Evolutionary conservation across 306 rosid genomes (phyloP).

Genomic region (Begonia peltatifolia): DNA sequence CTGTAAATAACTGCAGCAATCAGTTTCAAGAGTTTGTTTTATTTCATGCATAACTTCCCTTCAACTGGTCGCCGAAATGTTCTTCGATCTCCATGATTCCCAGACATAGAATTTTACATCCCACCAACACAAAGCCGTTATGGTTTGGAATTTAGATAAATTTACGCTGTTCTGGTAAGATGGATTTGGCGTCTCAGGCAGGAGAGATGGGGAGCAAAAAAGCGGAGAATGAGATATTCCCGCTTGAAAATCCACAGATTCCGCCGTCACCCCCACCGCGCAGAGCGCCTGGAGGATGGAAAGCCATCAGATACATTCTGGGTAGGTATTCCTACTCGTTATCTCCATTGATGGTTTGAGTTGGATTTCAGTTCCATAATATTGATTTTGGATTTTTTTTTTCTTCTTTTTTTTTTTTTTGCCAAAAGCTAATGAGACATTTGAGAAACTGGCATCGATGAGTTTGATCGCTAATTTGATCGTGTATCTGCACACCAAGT

Average conservation of each 20-base stretch:
- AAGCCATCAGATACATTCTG: conserved; percentile 31
- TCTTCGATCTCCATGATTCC: too few species aligned
- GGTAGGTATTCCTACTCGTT: conserved; percentile 13
- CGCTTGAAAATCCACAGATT: background rate
- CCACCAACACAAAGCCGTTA: too few species aligned
- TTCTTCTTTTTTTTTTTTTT: background rate
- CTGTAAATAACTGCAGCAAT: too few species aligned
- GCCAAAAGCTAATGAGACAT: conserved; percentile 52
- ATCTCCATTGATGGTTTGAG: background rate
- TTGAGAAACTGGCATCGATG: conserved; percentile 89
- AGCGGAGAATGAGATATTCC: too few species aligned
- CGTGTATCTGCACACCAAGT: conserved; percentile 32
- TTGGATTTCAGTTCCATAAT: background rate
- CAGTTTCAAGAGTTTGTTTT: too few species aligned
- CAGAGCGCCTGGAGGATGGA: conserved; percentile 36
- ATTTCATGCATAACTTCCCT: too few species aligned
- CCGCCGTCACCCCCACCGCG: conserved; percentile 3
- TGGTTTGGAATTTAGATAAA: too few species aligned
- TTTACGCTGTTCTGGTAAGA: too few species aligned
- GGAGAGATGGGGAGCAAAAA: too few species aligned
- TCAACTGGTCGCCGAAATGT: too few species aligned
- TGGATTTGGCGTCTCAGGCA: too few species aligned
- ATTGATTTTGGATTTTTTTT: background rate
- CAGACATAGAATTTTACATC: too few species aligned
- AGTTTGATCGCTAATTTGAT: conserved; percentile 56